These are phyloP conservation scores for Erucastrum elatum DNA, from an alignment of 345 rosid genomes.

Conservation along the genomic window DNA sequence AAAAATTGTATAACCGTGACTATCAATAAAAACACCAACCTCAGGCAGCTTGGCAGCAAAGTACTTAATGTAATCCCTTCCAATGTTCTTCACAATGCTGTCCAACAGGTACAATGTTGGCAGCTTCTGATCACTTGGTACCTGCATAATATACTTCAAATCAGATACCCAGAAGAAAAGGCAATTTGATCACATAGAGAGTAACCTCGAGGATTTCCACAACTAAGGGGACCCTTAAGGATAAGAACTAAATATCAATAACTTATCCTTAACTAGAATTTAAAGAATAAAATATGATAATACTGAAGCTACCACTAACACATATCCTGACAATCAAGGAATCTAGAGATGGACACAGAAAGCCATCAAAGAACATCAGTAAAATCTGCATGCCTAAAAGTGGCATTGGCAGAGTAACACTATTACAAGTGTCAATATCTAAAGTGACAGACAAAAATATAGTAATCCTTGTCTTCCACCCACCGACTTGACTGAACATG, in stretches of 20 bases:
- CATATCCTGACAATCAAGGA: conserved; percentile 9
- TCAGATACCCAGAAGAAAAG: conserved; percentile 42
- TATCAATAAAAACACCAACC: conserved; percentile 53
- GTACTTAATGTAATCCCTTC: conserved; percentile 84
- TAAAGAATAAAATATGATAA: not conserved
- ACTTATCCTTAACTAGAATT: not conserved
- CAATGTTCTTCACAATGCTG: conserved; percentile 98
- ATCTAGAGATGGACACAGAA: conserved; percentile 10
- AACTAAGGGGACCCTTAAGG: not conserved
- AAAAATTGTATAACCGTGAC: conserved; percentile 5
- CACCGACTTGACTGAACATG: not conserved
- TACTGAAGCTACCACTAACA: conserved; percentile 8
- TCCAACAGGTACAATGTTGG: conserved; percentile 96
- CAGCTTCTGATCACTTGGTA: conserved; percentile 97
- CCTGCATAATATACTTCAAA: conserved; percentile 66
- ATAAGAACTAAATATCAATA: not conserved
- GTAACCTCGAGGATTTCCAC: not conserved
- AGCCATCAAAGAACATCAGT: not conserved
- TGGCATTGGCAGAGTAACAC: not conserved
- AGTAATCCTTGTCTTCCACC: not conserved
- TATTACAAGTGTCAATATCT: conserved; percentile 2
- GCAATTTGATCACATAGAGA: not conserved
- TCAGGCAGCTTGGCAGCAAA: conserved; percentile 81
- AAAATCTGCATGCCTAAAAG: conserved; percentile 6
- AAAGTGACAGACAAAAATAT: not conserved